A percentile compares a stretch with the other conserved stretches of the same genome.
These are phyloP conservation scores for Vitis cinerea DNA, from an alignment of 164 flowering plant genomes.

Conservation along the genomic window DNA sequence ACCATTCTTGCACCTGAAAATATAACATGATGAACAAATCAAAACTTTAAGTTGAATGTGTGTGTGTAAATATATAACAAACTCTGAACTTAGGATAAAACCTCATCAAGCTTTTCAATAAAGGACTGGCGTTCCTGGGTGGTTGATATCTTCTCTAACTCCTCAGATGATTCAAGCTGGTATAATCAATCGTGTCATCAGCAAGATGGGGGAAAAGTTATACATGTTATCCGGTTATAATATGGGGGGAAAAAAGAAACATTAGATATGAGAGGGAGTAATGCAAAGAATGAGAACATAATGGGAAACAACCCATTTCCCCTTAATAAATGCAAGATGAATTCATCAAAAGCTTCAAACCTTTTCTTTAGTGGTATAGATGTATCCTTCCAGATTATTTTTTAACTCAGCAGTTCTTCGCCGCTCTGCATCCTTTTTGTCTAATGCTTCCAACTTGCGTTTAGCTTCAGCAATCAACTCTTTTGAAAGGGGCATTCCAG, in stretches of 20 bases:
- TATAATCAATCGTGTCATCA: conserved; percentile 8
- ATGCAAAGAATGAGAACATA: not conserved
- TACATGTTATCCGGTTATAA: no score
- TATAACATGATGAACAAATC: not conserved
- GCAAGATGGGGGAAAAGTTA: not conserved
- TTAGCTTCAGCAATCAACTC: conserved; percentile 72
- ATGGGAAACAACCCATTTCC: not conserved
- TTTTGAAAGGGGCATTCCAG: conserved; percentile 68
- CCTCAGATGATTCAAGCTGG: conserved; percentile 79
- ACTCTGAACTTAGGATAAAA: conserved; percentile 6
- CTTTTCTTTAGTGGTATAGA: conserved; percentile 93
- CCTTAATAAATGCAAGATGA: not conserved
- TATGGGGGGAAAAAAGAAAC: not conserved
- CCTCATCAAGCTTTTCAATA: conserved; percentile 86
- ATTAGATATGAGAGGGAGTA: not conserved
- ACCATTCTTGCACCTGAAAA: conserved; percentile 92
- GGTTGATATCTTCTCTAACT: conserved; percentile 60
- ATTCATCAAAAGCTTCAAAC: conserved; percentile 28
- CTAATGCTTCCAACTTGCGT: conserved; percentile 63
- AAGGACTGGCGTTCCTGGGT: conserved; percentile 72
- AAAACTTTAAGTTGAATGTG: not conserved
- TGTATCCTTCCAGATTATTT: conserved; percentile 88
- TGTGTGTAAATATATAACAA: no score
- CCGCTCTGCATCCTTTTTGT: conserved; percentile 85
- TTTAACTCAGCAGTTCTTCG: conserved; percentile 93